These are phyloP conservation scores for Ganoderma boninense DNA, from an alignment of 1,284 basidiomycete species.

Conservation along the genomic window DNA sequence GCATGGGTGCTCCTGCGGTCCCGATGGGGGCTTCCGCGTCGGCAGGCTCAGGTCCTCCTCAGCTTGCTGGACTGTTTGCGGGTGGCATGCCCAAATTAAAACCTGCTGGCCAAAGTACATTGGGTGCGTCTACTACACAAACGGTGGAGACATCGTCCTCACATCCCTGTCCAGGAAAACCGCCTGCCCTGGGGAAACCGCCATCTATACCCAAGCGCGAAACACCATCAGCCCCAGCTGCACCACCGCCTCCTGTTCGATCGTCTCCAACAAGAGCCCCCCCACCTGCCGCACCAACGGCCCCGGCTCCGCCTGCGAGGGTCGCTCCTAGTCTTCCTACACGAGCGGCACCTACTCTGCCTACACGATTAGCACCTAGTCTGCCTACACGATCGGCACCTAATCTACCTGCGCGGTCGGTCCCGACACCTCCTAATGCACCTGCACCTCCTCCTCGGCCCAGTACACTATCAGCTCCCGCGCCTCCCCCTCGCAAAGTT, in stretches of 20 bases:
- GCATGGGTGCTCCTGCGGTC: conserved; percentile 48
- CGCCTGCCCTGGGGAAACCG: conserved; percentile 68
- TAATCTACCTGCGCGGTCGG: conserved; percentile 30
- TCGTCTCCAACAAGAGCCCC: conserved; percentile 41
- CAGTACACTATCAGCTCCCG: conserved; percentile 42
- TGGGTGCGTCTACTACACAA: conserved; percentile 52
- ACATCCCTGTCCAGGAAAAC: conserved; percentile 55
- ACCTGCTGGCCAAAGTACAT: conserved; percentile 68
- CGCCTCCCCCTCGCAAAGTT: conserved; percentile 45
- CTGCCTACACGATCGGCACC: conserved; percentile 36
- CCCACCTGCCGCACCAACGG: conserved; percentile 35
- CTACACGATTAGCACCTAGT: conserved; percentile 33
- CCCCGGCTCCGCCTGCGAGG: conserved; percentile 9
- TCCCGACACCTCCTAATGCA: conserved; percentile 40
- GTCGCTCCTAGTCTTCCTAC: not conserved
- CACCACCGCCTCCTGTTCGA: conserved; percentile 46
- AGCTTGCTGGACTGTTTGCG: conserved; percentile 87
- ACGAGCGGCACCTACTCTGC: conserved; percentile 32
- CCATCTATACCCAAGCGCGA: conserved; percentile 70
- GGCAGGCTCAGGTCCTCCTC: conserved; percentile 72
- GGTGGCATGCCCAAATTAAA: conserved; percentile 92
- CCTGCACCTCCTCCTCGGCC: conserved; percentile 39
- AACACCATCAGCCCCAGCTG: conserved; percentile 31
- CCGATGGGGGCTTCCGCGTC: conserved; percentile 47
- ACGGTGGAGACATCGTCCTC: conserved; percentile 14